Conservation (phyloP, 2,329 filamentous ascomycete genomes). For the Sporothrix brunneoviolacea region DNA sequence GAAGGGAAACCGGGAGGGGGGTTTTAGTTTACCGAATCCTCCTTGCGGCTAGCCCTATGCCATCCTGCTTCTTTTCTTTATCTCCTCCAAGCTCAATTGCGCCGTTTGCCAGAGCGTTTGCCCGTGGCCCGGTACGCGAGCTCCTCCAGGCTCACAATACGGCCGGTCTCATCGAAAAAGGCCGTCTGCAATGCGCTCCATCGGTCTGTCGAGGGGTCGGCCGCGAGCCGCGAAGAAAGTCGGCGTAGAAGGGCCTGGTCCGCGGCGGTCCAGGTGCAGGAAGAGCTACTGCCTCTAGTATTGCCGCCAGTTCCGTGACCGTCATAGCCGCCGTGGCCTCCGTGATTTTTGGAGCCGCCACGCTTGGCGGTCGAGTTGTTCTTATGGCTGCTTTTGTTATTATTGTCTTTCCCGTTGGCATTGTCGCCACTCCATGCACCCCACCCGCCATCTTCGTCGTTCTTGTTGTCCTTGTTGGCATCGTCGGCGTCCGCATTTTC, state of each 20-base stretch:
- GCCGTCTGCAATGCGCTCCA: slow-evolving; percentile 6
- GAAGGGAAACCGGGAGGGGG: no score
- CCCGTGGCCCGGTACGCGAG: slow-evolving; percentile 1
- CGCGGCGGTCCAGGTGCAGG: background rate
- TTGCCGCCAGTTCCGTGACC: background rate
- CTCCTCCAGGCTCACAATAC: slow-evolving; percentile 4
- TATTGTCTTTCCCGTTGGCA: background rate
- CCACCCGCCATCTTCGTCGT: no score
- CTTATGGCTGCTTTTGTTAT: background rate
- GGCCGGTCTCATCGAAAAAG: background rate
- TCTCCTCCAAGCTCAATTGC: background rate
- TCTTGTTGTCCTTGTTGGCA: background rate
- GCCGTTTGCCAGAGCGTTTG: no score
- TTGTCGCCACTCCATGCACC: background rate
- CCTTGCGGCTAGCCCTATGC: no score
- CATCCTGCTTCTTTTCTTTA: background rate
- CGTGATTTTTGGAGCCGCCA: background rate
- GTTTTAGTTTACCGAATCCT: no score
- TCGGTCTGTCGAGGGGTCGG: background rate
- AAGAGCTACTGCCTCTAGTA: background rate
- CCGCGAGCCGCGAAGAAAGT: background rate
- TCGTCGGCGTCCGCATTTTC: background rate
- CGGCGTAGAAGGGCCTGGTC: background rate
- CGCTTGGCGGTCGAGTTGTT: no score
- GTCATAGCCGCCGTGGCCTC: background rate